phyloP scores from a whole-genome alignment of 2,329 filamentous ascomycete species.

The Aspergillus vadensis region DNA sequence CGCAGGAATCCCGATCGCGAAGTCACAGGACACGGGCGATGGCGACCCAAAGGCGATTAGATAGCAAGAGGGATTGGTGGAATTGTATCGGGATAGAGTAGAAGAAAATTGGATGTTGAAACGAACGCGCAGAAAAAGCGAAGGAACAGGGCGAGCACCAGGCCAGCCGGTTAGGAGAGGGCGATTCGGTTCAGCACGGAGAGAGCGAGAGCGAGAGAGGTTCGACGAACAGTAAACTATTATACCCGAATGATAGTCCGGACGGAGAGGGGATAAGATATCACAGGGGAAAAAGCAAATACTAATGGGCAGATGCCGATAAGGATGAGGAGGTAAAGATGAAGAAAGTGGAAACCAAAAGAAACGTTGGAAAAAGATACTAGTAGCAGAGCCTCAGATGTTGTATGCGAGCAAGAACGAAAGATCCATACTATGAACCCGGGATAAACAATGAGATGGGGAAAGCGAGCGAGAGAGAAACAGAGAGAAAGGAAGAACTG shows the following conservation, averaged over 20 bases:
- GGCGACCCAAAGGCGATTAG: neutral
- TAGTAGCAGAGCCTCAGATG: neutral
- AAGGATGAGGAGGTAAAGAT: neutral
- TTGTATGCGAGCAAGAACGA: neutral
- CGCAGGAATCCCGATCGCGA: neutral
- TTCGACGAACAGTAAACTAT: neutral
- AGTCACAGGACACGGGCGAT: neutral
- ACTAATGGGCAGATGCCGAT: neutral
- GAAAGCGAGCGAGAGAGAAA: neutral
- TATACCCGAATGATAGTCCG: neutral
- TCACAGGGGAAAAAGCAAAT: neutral
- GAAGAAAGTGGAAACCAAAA: neutral
- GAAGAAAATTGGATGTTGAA: neutral
- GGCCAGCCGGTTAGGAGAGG: neutral
- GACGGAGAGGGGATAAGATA: neutral
- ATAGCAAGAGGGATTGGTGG: neutral
- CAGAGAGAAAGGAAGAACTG: neutral
- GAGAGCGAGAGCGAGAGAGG: neutral
- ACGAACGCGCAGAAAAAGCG: neutral
- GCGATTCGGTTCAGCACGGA: neutral
- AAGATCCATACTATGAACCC: neutral
- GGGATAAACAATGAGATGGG: neutral
- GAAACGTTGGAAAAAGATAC: neutral
- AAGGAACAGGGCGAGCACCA: conserved; percentile 9
- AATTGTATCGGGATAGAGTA: neutral